Base-by-base conservation (phyloP, 768 basidiomycete genomes). In the Trametes gibbosa region DNA sequence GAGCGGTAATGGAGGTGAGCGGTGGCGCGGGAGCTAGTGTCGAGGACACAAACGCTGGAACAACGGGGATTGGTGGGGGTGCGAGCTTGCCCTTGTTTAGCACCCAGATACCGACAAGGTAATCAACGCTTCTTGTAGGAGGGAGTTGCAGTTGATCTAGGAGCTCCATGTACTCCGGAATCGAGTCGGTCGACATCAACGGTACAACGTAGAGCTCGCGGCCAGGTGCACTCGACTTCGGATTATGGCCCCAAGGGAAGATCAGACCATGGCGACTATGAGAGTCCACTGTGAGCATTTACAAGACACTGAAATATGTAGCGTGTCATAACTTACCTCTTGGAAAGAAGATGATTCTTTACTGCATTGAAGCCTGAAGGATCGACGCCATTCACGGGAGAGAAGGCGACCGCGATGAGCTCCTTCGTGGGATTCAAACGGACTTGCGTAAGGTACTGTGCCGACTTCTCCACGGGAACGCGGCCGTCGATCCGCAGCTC, bases 141-240 rank as follows among this genome's bases (percentile, higher is more conserved):
- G 91, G 89, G 1, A 96, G 70, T 56, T 77, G 79, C 46, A 93
- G 78, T 25, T 89, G 79, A 64, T 95, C 93, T 47, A 94, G 72
- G 1, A 95, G 76, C 65, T 94, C 91, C 63, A 95, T 80, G 66
- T 85, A 95, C 58, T 95, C 94, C 0, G 94, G 94, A 1, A 95
- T 73, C 0, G 85, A 78, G 50, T 87, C 81, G 27, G 73, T 78
- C 23, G 87, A 78, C 21, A 79, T 75, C 16, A 96, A 73, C 1
- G 94, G 94, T 17, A 95, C 81, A 64, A 95, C 82, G 66, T 96
- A 96, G 35, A 95, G 74, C 69, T 96, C 94, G 56, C 89, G 87
- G 34, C 92, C 93, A 40, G 89, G 88, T 56, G 83, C 79, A 66
- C 82, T 74, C 12, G 92, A 87, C 63, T 88, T 86, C 9, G 89